phyloP scores from a whole-genome alignment of 495 filamentous ascomycete species.

The Aspergillus baeticus region DNA sequence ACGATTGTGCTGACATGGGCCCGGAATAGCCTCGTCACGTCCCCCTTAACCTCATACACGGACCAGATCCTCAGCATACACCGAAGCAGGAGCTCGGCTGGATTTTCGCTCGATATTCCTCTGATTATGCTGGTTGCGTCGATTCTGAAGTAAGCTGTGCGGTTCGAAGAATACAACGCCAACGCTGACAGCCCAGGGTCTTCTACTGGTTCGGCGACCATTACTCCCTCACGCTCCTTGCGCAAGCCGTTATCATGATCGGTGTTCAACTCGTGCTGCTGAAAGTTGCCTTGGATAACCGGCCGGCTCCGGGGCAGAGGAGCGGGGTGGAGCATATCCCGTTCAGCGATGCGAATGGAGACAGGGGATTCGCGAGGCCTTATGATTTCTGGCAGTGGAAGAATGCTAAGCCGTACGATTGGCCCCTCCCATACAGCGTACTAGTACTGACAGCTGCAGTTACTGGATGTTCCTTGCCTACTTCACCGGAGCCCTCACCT shows the following conservation, averaged over 20 bases:
- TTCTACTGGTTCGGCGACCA: conserved; percentile 93
- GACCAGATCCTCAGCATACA: conserved; percentile 94
- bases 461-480: conserved; percentile 87
- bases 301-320: conserved; percentile 61
- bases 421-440: not conserved
- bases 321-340: conserved; percentile 50
- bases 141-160: conserved; percentile 71
- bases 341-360: conserved; percentile 33
- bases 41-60: conserved; percentile 81
- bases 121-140: conserved; percentile 97
- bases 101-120: conserved; percentile 89
- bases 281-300: conserved; percentile 86
- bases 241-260: conserved; percentile 87
- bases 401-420: conserved; percentile 69
- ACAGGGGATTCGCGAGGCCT: conserved; percentile 52
- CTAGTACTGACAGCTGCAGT: conserved; percentile 32
- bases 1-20: conserved; percentile 19
- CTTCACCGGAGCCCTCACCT: conserved; percentile 62
- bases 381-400: conserved; percentile 97
- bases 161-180: not conserved
- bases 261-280: conserved; percentile 77
- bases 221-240: conserved; percentile 75
- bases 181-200: conserved; percentile 50
- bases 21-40: conserved; percentile 61
- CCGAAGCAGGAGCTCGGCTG: conserved; percentile 73